These are phyloP conservation scores for Fusarium sp. DNA, from an alignment of 2,329 filamentous ascomycete genomes.

Conservation along the genomic window DNA sequence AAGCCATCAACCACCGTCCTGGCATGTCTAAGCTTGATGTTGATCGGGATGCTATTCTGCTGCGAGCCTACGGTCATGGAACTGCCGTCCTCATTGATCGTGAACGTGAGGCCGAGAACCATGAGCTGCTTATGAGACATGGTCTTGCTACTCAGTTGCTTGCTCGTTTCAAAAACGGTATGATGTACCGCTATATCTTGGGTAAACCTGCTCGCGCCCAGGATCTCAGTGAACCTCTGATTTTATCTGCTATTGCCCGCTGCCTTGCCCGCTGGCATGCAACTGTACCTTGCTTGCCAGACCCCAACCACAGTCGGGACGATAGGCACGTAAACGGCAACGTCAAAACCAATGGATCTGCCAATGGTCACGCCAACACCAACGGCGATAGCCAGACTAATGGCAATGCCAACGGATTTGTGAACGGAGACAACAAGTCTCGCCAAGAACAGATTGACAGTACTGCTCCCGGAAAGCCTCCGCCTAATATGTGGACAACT, in stretches of 20 bases:
- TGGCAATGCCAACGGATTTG: slow-evolving; percentile 44
- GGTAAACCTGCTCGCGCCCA: slow-evolving; percentile 83
- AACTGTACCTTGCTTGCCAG: slow-evolving; percentile 67
- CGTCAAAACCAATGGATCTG: slow-evolving; percentile 45
- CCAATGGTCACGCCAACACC: slow-evolving; percentile 21
- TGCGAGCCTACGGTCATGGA: slow-evolving; percentile 93
- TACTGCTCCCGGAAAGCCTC: slow-evolving; percentile 73
- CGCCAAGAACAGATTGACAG: slow-evolving; percentile 58
- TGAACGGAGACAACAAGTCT: slow-evolving; percentile 41
- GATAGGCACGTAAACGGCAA: slow-evolving; percentile 49
- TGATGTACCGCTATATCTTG: slow-evolving; percentile 91
- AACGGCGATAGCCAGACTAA: slow-evolving; percentile 52
- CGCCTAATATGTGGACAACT: slow-evolving; percentile 93
- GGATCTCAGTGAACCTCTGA: slow-evolving; percentile 78
- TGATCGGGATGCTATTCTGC: slow-evolving; percentile 85
- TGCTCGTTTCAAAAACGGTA: slow-evolving; percentile 93
- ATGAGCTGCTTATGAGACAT: slow-evolving; percentile 86
- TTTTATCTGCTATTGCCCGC: slow-evolving; percentile 86
- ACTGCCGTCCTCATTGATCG: slow-evolving; percentile 97
- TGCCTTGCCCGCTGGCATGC: slow-evolving; percentile 95
- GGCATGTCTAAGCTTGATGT: slow-evolving; percentile 78
- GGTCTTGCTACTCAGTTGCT: slow-evolving; percentile 87
- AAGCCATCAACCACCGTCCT: slow-evolving; percentile 74
- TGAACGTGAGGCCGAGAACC: slow-evolving; percentile 81
- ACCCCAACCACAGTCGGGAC: slow-evolving; percentile 39